Base-by-base conservation (phyloP, 2,329 filamentous ascomycete species). In the Aspergillus aculeatinus region DNA sequence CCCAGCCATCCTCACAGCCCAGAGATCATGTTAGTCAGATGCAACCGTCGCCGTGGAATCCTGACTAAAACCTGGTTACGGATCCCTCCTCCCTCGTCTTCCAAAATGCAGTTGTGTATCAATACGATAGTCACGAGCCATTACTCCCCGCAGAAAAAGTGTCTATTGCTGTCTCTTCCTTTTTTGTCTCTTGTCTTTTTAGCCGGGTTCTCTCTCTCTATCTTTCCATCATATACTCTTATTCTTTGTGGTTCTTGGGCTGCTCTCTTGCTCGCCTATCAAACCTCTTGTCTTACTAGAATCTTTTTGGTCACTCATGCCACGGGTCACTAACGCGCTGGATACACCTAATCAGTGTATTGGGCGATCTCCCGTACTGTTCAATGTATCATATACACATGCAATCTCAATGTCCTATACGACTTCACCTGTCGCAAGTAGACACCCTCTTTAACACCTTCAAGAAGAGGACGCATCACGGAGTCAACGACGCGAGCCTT, bases 251-350 rank as follows among this genome's bases (percentile, higher is more conserved):
- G 25, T 51, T 51, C 16, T 19, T 42, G 31, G 39, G 29, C 31
- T 49, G 9, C 39, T 51, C 44, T 51, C 39, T 53, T 66, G 65
- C 33, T 66, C 65, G 39, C 63, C 66, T 66, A 67, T 60, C 66
- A 65, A 67, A 60, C 58, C 58, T 42, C 14, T n/a, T 52, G 35
- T 33, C 27, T 52, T 52, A 44, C 47, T 21, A 39, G 33, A 21
- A 9, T 25, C 35, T 31, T 35, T 14, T 25, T 48, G 9, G 42
- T 21, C 55, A 23, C 19, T 19, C 16, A n/a, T 44, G 6, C 16
- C 6, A 16, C 39, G 5, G 9, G 11, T 44, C 39, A 44, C 6
- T 44, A 12, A 12, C 16, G 16, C 16, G 39, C 16, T 44, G 16
- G 14, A 19, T 19, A 44, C 16, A 10, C 33, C 5, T 35, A 35